phyloP scores from a whole-genome alignment of 208 protist species.

The Jaenimonas drosophilae region DNA sequence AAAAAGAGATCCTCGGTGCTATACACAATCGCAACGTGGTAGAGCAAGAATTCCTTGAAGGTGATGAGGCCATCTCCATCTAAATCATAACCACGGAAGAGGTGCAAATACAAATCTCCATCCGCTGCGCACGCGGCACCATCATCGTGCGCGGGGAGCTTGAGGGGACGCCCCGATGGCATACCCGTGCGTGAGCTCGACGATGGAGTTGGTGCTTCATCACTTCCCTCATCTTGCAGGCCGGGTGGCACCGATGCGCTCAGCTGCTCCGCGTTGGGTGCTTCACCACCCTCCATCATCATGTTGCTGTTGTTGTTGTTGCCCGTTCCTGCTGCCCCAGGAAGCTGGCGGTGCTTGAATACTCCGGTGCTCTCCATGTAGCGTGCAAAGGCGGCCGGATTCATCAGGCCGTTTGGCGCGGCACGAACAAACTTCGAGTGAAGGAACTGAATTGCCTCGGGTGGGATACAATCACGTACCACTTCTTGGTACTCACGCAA shows the following conservation, averaged over 20 bases:
- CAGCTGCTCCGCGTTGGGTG: conserved; percentile 7
- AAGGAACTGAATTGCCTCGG: conserved; percentile 77
- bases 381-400: conserved; percentile 54
- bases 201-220: too few relatives aligned
- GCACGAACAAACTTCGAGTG: conserved; percentile 68
- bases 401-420: conserved; percentile 67
- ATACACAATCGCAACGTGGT: conserved; percentile 83
- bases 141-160: neutral
- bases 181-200: too few relatives aligned
- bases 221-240: too few relatives aligned
- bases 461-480: conserved; percentile 70
- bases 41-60: conserved; percentile 85
- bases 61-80: conserved; percentile 82
- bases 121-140: conserved; percentile 11
- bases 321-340: too few relatives aligned
- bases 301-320: conserved; percentile 5
- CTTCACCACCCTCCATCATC: neutral
- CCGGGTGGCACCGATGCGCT: too few relatives aligned
- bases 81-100: conserved; percentile 83
- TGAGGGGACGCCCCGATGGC: too few relatives aligned
- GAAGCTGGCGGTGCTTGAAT: too few relatives aligned
- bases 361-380: conserved; percentile 77
- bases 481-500: conserved; percentile 78
- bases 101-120: conserved; percentile 56
- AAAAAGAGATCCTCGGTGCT: conserved; percentile 83